phyloP scores from a whole-genome alignment of 75 land plant genomes.

The Ceratopteris richardii region DNA sequence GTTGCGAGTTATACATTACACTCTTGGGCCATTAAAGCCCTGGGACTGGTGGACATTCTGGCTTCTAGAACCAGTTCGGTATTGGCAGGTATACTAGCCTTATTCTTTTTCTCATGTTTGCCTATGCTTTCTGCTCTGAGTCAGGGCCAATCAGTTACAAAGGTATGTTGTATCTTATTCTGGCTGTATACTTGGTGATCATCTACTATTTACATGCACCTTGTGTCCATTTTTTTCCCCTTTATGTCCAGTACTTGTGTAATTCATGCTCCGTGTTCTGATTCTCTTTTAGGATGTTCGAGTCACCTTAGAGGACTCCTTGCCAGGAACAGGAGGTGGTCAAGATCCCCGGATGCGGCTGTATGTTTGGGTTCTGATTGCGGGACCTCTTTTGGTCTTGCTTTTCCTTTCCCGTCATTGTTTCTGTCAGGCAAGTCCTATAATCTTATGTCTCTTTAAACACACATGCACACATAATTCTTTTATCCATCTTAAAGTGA shows the following conservation, averaged over 20 bases:
- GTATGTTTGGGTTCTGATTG: constrained; percentile 51
- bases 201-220: not conserved
- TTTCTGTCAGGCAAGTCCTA: constrained; percentile 43
- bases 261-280: no score
- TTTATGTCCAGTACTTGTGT: no score
- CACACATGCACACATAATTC: no score
- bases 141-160: no score
- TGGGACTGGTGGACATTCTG: constrained; percentile 99
- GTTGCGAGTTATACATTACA: constrained; percentile 88
- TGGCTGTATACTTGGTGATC: no score
- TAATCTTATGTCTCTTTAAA: no score
- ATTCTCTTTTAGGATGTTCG: constrained; percentile 43
- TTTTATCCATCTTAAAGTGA: no score
- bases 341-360: constrained; percentile 47
- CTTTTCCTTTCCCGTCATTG: constrained; percentile 46
- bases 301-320: constrained; percentile 43
- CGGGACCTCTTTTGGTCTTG: constrained; percentile 47
- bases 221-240: not conserved
- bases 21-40: constrained; percentile 95
- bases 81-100: constrained; percentile 78
- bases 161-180: no score
- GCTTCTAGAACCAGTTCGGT: constrained; percentile 89
- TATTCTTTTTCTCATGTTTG: not conserved
- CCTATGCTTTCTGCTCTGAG: no score
- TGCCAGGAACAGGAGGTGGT: constrained; percentile 89